These are phyloP conservation scores for Fusarium floridanum DNA, from an alignment of 2,329 filamentous ascomycete genomes.

Conservation along the genomic window DNA sequence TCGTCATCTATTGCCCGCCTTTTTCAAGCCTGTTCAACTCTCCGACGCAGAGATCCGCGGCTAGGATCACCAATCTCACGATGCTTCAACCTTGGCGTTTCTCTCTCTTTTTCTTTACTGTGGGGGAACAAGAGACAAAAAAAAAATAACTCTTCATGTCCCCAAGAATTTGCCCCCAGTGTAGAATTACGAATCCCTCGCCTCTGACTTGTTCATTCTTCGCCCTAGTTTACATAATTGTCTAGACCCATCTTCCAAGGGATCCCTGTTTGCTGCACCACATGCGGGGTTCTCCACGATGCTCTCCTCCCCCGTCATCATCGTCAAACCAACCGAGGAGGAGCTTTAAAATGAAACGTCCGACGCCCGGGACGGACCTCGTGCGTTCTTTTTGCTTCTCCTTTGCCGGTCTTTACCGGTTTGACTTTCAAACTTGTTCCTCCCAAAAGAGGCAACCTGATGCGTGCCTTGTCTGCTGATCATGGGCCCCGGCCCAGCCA, in stretches of 20 bases:
- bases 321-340: not conserved
- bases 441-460: slow-evolving; percentile 30
- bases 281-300: slow-evolving; percentile 39
- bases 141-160: not conserved
- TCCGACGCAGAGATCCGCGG: slow-evolving; percentile 3
- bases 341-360: not conserved
- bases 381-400: not conserved
- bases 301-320: not conserved
- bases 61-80: not conserved
- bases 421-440: not conserved
- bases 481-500: slow-evolving; percentile 2
- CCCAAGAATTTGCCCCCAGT: not conserved
- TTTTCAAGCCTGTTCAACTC: not conserved
- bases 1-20: not conserved
- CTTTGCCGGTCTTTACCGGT: slow-evolving; percentile 1
- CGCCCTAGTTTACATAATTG: not conserved
- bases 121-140: not conserved
- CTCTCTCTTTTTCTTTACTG: not conserved
- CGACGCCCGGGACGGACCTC: slow-evolving; percentile 1
- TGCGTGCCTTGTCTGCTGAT: slow-evolving; percentile 30
- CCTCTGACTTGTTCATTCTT: slow-evolving; percentile 15
- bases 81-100: not conserved
- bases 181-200: slow-evolving; percentile 28
- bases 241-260: slow-evolving; percentile 6
- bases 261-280: not conserved